Evolutionary conservation across 2,329 filamentous ascomycete species (phyloP).

Genomic region (Sordariomycetes sp.): DNA sequence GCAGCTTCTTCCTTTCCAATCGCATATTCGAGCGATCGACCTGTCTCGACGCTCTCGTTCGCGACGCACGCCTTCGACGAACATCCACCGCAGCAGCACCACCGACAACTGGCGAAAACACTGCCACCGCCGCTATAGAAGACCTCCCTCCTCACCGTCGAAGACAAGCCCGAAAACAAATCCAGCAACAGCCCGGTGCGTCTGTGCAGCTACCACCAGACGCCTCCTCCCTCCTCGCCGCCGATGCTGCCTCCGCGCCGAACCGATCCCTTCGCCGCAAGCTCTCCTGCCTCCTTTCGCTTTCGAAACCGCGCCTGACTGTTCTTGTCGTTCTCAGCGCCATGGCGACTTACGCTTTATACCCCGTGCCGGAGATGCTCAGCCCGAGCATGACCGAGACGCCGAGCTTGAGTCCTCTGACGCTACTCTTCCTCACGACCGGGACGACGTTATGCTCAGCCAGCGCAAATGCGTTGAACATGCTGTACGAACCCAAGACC

Average conservation of each 20-base stretch:
- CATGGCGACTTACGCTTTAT: conserved; percentile 85
- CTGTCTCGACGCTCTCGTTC: conserved; percentile 24
- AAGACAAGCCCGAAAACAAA: conserved; percentile 19
- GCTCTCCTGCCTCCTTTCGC: conserved; percentile 73
- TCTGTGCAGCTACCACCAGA: conserved; percentile 28
- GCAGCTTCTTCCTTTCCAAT: conserved; percentile 24
- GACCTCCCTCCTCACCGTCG: conserved; percentile 23
- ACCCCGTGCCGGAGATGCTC: conserved; percentile 83
- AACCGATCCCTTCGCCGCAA: conserved; percentile 50
- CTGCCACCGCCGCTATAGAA: conserved; percentile 4
- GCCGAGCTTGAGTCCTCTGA: conserved; percentile 82
- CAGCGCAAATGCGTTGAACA: conserved; percentile 89
- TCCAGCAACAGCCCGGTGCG: conserved; percentile 4
- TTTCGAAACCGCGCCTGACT: conserved; percentile 91
- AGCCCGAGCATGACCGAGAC: conserved; percentile 54
- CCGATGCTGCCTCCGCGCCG: conserved; percentile 39
- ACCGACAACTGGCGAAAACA: not conserved
- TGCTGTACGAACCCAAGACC: conserved; percentile 87
- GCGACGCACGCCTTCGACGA: conserved; percentile 15
- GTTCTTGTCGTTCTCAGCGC: conserved; percentile 86
- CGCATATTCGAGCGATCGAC: conserved; percentile 23
- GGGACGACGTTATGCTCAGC: conserved; percentile 86
- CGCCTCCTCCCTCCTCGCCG: conserved; percentile 47
- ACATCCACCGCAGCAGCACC: conserved; percentile 7
- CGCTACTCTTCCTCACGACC: conserved; percentile 81